Evolutionary conservation across 805 yeast species (phyloP).

Genomic region (Barnettozyma vustinii): DNA sequence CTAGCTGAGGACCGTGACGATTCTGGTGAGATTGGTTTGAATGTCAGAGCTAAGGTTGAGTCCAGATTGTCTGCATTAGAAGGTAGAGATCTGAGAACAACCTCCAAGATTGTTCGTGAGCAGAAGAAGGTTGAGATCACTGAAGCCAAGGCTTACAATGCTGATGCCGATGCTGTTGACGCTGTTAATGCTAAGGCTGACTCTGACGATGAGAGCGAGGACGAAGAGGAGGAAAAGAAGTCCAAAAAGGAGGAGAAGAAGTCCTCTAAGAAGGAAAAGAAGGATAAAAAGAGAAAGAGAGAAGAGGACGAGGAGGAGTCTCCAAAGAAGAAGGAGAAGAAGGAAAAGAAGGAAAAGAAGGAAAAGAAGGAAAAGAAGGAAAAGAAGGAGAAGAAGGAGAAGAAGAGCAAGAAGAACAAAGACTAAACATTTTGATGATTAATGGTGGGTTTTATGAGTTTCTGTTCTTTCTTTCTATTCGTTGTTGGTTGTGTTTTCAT

Average conservation of each 20-base stretch:
- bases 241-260: conserved; percentile 29
- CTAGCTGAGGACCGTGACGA: conserved; percentile 96
- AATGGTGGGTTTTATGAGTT: neutral
- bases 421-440: conserved; percentile 4
- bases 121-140: conserved; percentile 82
- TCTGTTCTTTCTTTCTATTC: neutral
- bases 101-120: conserved; percentile 76
- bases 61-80: conserved; percentile 90
- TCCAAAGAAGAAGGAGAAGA: conserved; percentile 22
- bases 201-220: conserved; percentile 35
- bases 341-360: conserved; percentile 18
- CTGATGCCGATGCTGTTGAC: conserved; percentile 86
- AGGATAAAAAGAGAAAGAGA: conserved; percentile 31
- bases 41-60: conserved; percentile 90
- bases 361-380: conserved; percentile 14
- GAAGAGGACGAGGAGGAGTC: conserved; percentile 30
- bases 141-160: conserved; percentile 85
- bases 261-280: conserved; percentile 27
- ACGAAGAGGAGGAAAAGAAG: conserved; percentile 31
- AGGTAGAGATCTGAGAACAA: conserved; percentile 93
- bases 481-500: neutral
- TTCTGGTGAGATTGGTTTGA: conserved; percentile 87
- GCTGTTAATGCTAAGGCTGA: conserved; percentile 43
- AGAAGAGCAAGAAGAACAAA: conserved; percentile 7
- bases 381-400: conserved; percentile 4